A percentile compares a stretch with the other conserved stretches of the same genome.
Evolutionary conservation across 2,329 filamentous ascomycete species (phyloP).

Genomic region (Metarhizium humberi): DNA sequence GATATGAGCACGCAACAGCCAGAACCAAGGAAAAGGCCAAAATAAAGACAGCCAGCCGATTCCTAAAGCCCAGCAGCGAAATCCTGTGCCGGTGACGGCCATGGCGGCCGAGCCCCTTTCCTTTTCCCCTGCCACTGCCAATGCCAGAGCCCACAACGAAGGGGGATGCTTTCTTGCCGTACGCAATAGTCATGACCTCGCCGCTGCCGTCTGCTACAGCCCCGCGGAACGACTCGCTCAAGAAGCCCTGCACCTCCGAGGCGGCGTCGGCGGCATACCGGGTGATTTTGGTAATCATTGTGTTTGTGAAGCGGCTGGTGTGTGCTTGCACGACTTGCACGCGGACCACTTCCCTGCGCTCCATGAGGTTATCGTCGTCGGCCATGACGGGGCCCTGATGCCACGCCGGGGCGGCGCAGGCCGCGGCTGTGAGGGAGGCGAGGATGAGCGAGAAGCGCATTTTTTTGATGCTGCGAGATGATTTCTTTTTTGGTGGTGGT

Average conservation of each 20-base stretch:
- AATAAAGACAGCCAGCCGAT: conserved; percentile 10
- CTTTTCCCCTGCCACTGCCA: background rate
- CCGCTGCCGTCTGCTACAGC: conserved; percentile 11
- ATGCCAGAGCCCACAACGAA: background rate
- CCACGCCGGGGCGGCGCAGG: conserved; percentile 3
- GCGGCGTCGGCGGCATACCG: conserved; percentile 3
- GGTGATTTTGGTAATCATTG: conserved; percentile 6
- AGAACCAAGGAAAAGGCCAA: conserved; percentile 9
- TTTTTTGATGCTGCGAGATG: background rate
- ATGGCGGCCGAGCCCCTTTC: no score
- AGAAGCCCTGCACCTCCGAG: conserved; percentile 8
- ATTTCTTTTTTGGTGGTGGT: no score
- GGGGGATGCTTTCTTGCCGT: background rate
- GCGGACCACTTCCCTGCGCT: conserved; percentile 1
- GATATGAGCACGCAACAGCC: conserved; percentile 9
- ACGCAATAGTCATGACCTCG: conserved; percentile 7
- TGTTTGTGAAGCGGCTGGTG: background rate
- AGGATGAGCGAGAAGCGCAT: conserved; percentile 5
- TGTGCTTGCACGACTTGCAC: conserved; percentile 2
- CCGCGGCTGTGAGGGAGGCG: background rate
- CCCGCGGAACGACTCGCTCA: conserved; percentile 1
- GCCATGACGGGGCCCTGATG: conserved; percentile 4
- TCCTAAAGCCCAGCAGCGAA: conserved; percentile 7
- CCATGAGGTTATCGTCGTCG: conserved; percentile 9
- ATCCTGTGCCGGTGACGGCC: conserved; percentile 1